Conservation (phyloP, 164 flowering plant genomes). For the Echeveria elegans region DNA sequence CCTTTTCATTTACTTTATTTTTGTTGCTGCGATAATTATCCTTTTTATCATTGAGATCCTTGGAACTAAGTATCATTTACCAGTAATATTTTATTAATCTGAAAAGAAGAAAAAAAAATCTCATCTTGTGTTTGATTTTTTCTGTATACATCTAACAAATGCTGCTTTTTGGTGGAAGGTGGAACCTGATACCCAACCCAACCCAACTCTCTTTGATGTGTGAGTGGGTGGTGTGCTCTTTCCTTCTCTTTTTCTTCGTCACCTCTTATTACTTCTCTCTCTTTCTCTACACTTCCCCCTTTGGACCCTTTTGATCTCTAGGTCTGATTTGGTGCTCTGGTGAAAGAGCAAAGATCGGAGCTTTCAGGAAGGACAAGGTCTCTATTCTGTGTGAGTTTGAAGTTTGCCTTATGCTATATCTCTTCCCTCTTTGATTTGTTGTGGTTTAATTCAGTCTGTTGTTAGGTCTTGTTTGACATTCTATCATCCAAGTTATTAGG, state of each 20-base stretch:
- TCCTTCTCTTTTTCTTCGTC: neutral
- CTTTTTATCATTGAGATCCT: neutral
- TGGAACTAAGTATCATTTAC: too few species aligned
- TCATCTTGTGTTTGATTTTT: neutral
- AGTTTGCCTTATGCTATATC: too few species aligned
- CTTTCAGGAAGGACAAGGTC: too few species aligned
- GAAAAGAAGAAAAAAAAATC: neutral
- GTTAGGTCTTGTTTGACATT: slow-evolving; percentile 3
- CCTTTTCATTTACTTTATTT: neutral
- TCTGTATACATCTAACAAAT: neutral
- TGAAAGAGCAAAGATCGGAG: neutral
- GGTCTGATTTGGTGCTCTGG: neutral
- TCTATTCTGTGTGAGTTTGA: neutral
- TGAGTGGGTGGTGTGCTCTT: slow-evolving; percentile 3
- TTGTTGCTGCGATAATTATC: neutral
- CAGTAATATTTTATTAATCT: neutral
- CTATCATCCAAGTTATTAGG: too few species aligned
- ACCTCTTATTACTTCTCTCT: slow-evolving; percentile 1
- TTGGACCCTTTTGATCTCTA: neutral
- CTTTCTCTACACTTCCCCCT: neutral
- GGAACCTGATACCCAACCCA: too few species aligned
- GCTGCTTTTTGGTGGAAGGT: neutral
- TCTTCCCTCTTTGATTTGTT: neutral
- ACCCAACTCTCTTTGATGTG: slow-evolving; percentile 4
- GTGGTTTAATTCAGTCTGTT: too few species aligned